phyloP scores from a whole-genome alignment of 805 yeast genomes.

The Brettanomyces naardenensis region DNA sequence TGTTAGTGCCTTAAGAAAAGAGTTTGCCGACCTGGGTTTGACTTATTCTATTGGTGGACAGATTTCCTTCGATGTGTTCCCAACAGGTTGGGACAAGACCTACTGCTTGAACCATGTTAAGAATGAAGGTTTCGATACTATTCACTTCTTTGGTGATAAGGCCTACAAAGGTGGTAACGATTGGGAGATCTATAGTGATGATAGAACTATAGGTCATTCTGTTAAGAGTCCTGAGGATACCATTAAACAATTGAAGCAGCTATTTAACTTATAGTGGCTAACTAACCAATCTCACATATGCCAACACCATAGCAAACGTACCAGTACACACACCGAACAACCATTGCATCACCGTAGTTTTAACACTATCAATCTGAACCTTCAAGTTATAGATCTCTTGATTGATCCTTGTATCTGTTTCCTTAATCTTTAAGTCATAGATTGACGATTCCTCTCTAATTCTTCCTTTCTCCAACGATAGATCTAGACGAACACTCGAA shows the following conservation, averaged over 20 bases:
- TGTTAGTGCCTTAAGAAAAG: constrained; percentile 76
- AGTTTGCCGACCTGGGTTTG: constrained; percentile 76
- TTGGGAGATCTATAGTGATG: constrained; percentile 89
- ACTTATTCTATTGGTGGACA: constrained; percentile 99
- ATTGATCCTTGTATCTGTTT: constrained; percentile 89
- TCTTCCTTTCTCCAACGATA: constrained; percentile 90
- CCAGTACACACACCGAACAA: constrained; percentile 97
- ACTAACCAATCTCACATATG: constrained; percentile 68
- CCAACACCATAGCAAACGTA: constrained; percentile 89
- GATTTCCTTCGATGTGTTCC: constrained; percentile 98
- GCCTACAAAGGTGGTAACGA: constrained; percentile 97
- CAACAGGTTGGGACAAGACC: constrained; percentile 99
- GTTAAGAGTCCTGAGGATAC: constrained; percentile 89
- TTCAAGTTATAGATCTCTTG: constrained; percentile 93
- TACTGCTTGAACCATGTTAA: constrained; percentile 92
- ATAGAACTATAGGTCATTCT: constrained; percentile 93
- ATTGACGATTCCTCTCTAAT: constrained; percentile 89
- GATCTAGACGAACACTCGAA: constrained; percentile 84
- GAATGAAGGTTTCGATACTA: constrained; percentile 72
- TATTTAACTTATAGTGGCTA: constrained; percentile 46
- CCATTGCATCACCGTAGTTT: constrained; percentile 98
- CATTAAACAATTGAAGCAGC: constrained; percentile 71
- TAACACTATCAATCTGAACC: constrained; percentile 90
- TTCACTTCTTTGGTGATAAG: constrained; percentile 99
- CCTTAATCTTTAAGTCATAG: constrained; percentile 90